Percentiles rank a stretch among this genome's conserved stretches.
Conservation (phyloP, 2,329 filamentous ascomycete genomes). For the Colletotrichum horii region DNA sequence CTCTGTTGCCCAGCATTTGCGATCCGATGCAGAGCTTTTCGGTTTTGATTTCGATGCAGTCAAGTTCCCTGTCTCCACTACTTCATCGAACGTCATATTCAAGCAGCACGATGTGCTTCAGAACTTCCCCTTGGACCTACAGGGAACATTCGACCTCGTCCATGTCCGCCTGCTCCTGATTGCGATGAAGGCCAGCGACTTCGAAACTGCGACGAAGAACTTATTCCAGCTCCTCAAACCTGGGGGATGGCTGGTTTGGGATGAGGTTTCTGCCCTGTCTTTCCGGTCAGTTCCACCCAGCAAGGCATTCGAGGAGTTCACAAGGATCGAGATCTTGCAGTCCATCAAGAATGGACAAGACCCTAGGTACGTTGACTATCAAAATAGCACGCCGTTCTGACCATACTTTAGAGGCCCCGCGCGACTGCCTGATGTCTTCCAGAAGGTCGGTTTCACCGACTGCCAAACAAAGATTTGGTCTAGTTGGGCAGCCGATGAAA, state of each 20-base stretch:
- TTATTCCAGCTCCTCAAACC: neutral
- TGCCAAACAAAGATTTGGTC: neutral
- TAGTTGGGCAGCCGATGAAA: neutral
- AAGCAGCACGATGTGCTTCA: neutral
- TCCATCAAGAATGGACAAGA: neutral
- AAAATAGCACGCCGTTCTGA: neutral
- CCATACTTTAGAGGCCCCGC: neutral
- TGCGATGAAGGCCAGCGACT: neutral
- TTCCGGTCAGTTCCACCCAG: neutral
- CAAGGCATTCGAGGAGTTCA: neutral
- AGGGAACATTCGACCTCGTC: neutral
- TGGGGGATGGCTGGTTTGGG: neutral
- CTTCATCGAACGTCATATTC: neutral
- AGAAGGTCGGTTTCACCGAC: neutral
- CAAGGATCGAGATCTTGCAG: neutral
- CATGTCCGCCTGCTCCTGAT: neutral
- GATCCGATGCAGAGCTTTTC: neutral
- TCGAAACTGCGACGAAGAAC: neutral
- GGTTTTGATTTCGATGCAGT: neutral
- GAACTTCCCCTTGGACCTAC: neutral
- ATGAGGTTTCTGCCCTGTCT: neutral
- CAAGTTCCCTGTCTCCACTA: neutral
- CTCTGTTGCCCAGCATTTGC: neutral
- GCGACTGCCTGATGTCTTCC: fast-evolving
- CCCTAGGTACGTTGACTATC: neutral